Conservation (phyloP, 139 green algal genomes). For the Tetradesmus lagerheimii region DNA sequence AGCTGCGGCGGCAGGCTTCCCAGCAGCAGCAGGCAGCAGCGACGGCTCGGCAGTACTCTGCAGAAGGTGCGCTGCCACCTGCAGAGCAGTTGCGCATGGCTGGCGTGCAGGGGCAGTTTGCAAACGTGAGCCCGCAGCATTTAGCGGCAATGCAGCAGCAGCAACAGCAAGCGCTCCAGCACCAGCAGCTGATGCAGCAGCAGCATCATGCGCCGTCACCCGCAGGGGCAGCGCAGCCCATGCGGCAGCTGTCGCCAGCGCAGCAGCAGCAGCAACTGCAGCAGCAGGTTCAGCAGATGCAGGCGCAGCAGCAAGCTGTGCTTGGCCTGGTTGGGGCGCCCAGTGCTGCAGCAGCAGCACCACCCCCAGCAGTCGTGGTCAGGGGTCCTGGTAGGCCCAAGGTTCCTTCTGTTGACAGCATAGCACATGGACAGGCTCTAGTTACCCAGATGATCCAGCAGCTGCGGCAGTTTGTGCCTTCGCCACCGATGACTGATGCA, state of each 20-base stretch:
- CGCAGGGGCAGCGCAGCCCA: neutral
- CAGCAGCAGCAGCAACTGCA: constrained; percentile 4
- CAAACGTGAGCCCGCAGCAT: neutral
- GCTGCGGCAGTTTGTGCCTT: neutral
- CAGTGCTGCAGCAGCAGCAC: neutral
- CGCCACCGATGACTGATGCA: constrained; percentile 4
- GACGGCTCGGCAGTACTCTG: neutral
- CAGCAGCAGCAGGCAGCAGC: constrained; percentile 1
- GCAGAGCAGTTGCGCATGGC: no score
- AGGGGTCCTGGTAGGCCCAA: neutral
- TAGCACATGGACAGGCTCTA: constrained; percentile 16
- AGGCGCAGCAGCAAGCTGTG: constrained; percentile 8
- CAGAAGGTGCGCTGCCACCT: neutral
- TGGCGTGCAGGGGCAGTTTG: no score
- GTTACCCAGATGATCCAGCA: constrained; percentile 30
- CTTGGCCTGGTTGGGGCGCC: neutral
- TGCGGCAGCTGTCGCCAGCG: neutral
- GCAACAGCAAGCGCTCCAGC: neutral
- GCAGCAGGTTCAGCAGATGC: no score
- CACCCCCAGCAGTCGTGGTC: neutral
- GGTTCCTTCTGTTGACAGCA: neutral
- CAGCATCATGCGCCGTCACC: neutral
- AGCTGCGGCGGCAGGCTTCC: neutral
- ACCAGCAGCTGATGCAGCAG: constrained; percentile 1
- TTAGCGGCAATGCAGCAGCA: neutral